These are phyloP conservation scores for Ceratobasidium sp. DNA, from an alignment of 1,284 basidiomycete species.

Conservation along the genomic window DNA sequence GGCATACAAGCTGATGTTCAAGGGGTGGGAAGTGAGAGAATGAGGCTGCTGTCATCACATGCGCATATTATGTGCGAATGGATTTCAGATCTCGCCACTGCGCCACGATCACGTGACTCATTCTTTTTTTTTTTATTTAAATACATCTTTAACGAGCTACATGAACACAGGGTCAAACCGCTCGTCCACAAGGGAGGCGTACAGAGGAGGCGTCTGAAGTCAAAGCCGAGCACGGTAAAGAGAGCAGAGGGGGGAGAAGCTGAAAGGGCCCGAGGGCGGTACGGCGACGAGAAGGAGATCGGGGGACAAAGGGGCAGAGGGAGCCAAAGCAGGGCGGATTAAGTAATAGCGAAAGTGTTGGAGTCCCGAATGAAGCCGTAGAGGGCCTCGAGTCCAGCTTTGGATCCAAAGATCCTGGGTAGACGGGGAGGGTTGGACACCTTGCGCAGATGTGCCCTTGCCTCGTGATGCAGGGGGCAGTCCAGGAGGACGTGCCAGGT, in stretches of 20 bases:
- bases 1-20: neutral
- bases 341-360: neutral
- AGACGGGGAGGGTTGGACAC: neutral
- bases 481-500: neutral
- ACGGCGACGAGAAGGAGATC: too few relatives aligned
- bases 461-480: neutral
- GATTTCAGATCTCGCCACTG: conserved; percentile 1
- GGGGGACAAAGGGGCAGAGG: neutral
- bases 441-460: neutral
- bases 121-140: too few relatives aligned
- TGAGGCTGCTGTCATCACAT: conserved; percentile 8
- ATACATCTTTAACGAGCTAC: too few relatives aligned
- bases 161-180: too few relatives aligned
- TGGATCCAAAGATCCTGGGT: neutral
- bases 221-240: too few relatives aligned
- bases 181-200: too few relatives aligned
- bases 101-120: conserved; percentile 31
- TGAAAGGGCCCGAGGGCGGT: too few relatives aligned
- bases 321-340: neutral
- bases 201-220: too few relatives aligned
- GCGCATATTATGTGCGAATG: neutral
- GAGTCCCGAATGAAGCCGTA: neutral
- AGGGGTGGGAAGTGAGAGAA: neutral
- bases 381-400: neutral
- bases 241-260: neutral